Evolutionary conservation across 1,139 yeast genomes (phyloP).

Genomic region (Suzukiozyma palmioleophila): DNA sequence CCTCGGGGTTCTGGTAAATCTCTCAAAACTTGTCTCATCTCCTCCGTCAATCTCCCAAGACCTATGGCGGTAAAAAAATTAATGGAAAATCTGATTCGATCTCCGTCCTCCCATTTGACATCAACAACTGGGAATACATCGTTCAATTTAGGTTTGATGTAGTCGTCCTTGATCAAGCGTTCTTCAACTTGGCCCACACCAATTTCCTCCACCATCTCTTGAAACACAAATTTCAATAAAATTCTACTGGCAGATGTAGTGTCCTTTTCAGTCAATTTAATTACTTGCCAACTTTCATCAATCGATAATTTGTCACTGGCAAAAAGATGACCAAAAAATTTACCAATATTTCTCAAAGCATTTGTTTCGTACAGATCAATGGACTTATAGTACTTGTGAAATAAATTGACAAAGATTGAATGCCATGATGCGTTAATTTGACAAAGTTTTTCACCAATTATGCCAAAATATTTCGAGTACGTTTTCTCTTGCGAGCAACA

Average conservation of each 20-base stretch:
- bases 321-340: conserved; percentile 81
- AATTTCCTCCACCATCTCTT: conserved; percentile 74
- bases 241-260: conserved; percentile 82
- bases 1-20: conserved; percentile 18
- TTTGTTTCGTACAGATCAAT: conserved; percentile 70
- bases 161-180: conserved; percentile 45
- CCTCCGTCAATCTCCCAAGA: conserved; percentile 76
- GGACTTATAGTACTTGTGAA: conserved; percentile 51
- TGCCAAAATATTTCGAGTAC: conserved; percentile 81
- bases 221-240: conserved; percentile 73
- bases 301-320: conserved; percentile 62
- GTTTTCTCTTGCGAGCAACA: conserved; percentile 87
- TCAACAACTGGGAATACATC: conserved; percentile 48
- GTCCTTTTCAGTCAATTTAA: conserved; percentile 63
- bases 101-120: conserved; percentile 43
- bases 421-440: conserved; percentile 53
- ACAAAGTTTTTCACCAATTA: conserved; percentile 67
- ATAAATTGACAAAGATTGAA: conserved; percentile 45
- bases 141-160: conserved; percentile 40
- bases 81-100: conserved; percentile 73
- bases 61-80: conserved; percentile 94
- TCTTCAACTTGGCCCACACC: conserved; percentile 51
- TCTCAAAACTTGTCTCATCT: conserved; percentile 59
- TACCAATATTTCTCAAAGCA: conserved; percentile 75
- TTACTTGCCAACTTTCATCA: conserved; percentile 46